phyloP scores from a whole-genome alignment of 345 rosid species.

The Aquilaria yunnanensis region DNA sequence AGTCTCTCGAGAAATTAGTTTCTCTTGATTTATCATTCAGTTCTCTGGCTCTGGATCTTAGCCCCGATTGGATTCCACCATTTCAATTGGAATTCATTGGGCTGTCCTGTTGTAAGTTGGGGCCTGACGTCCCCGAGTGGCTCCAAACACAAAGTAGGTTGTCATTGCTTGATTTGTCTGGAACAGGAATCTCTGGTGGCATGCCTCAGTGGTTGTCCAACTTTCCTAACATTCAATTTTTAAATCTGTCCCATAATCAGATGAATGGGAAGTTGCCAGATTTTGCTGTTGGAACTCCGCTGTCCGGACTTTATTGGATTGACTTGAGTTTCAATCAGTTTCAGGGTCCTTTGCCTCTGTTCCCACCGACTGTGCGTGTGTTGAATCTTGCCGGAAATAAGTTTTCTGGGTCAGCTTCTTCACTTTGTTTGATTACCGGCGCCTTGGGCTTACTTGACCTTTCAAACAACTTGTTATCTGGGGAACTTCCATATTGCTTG shows the following conservation, averaged over 20 bases:
- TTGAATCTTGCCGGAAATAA: slow-evolving; percentile 31
- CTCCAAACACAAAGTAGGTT: not conserved
- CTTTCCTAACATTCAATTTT: not conserved
- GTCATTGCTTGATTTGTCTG: not conserved
- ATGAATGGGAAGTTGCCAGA: not conserved
- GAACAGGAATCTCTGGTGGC: not conserved
- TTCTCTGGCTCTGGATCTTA: too few relatives aligned
- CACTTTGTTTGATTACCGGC: slow-evolving; percentile 16
- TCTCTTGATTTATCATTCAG: too few relatives aligned
- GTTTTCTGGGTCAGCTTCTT: slow-evolving; percentile 26
- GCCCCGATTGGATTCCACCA: not conserved
- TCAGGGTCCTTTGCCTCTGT: slow-evolving; percentile 9
- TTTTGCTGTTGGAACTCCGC: not conserved
- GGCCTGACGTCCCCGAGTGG: slow-evolving; percentile 1
- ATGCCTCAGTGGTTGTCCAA: not conserved
- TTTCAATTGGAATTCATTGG: not conserved
- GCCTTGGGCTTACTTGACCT: slow-evolving; percentile 30
- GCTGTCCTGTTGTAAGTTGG: not conserved
- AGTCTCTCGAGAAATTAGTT: too few relatives aligned
- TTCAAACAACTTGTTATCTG: slow-evolving; percentile 25
- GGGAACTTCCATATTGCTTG: slow-evolving; percentile 27
- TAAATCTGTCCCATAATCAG: not conserved
- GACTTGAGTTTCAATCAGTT: slow-evolving; percentile 15
- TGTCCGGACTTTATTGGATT: slow-evolving; percentile 5
- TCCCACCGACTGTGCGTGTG: slow-evolving; percentile 13